Base-by-base conservation (phyloP, 1,284 basidiomycete genomes). In the Ustilago shanxiensis region DNA sequence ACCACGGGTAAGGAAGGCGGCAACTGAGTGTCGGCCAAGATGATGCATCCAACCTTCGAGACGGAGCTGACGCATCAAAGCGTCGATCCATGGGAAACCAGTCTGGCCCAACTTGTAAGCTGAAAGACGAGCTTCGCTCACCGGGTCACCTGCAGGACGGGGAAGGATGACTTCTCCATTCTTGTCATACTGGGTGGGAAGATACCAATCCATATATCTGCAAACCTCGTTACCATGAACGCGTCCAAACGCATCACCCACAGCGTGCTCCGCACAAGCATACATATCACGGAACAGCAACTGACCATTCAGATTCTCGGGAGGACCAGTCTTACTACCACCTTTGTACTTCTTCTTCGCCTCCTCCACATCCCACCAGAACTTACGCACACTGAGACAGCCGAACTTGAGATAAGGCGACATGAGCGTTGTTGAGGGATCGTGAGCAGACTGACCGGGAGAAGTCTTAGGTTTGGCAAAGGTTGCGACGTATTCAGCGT, bases 1-100 rank as follows among this genome's bases (percentile, higher is more conserved):
- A 18, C 89, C 89, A 52, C 89, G 86, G 10, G 88, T 88, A 22
- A 89, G 83, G 82, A 89, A 89, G 77, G 88, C 89, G 8, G 90
- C 90, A 51, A 90, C 88, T 11, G 87, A 88, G 81, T 89, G 89
- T 61, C 90, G 84, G 16, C 88, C 88, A 31, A 89, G 86, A 79
- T 89, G 81, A 47, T 82, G 81, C 57, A 83, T 77, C 81, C 81
- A 83, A 1, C 89, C 89, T 76, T 88, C 88, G 31, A 84, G 57
- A 6, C 82, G 67, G 26, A 87, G 84, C 74, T 89, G 88, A 26
- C 88, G 84, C 89, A 89, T 89, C 64, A 88, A 86, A 7, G 88
- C 88, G 54, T 83, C 81, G 64, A 88, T 88, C 87, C 86, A 89
- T 37, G 89, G 89, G 70, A 89, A 89, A 0, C 89, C 89, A 2